A percentile compares a stretch with the other conserved stretches of the same genome.
Conservation (phyloP, 2,329 filamentous ascomycete species). For the Xylariaceae sp. region DNA sequence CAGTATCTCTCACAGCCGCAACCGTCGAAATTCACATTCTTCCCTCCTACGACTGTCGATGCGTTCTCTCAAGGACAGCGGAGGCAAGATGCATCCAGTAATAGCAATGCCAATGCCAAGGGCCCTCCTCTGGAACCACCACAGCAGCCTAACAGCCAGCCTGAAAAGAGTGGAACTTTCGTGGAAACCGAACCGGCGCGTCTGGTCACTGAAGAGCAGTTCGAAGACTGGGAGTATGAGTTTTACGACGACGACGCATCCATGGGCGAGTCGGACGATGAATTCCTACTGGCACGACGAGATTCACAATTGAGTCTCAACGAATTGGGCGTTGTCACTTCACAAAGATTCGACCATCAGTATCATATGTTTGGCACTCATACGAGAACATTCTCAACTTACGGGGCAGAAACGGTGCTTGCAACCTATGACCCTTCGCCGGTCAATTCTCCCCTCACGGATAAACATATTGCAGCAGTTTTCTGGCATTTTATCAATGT, state of each 20-base stretch:
- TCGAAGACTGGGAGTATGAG: conserved; percentile 50
- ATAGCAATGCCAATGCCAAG: conserved; percentile 29
- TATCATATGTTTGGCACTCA: conserved; percentile 52
- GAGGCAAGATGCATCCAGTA: conserved; percentile 31
- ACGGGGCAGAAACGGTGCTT: conserved; percentile 58
- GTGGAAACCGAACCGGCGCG: conserved; percentile 26
- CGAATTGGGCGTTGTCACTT: conserved; percentile 48
- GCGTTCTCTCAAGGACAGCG: conserved; percentile 37
- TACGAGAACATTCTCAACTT: conserved; percentile 56
- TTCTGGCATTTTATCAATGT: conserved; percentile 93
- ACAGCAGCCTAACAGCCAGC: conserved; percentile 18
- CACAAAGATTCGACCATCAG: conserved; percentile 43
- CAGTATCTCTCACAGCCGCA: conserved; percentile 31
- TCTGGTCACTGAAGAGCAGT: conserved; percentile 5
- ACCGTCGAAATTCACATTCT: conserved; percentile 39
- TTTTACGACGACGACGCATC: conserved; percentile 66
- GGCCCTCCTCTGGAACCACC: conserved; percentile 22
- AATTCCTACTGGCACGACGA: conserved; percentile 50
- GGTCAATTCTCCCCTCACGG: conserved; percentile 74
- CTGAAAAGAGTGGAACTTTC: conserved; percentile 29
- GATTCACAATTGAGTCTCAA: conserved; percentile 46
- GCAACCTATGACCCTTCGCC: conserved; percentile 71
- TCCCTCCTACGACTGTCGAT: conserved; percentile 39
- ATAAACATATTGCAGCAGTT: conserved; percentile 78
- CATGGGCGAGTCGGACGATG: conserved; percentile 67